These are phyloP conservation scores for Clavariopsis aquatica DNA, from an alignment of 495 filamentous ascomycete genomes.

Conservation along the genomic window DNA sequence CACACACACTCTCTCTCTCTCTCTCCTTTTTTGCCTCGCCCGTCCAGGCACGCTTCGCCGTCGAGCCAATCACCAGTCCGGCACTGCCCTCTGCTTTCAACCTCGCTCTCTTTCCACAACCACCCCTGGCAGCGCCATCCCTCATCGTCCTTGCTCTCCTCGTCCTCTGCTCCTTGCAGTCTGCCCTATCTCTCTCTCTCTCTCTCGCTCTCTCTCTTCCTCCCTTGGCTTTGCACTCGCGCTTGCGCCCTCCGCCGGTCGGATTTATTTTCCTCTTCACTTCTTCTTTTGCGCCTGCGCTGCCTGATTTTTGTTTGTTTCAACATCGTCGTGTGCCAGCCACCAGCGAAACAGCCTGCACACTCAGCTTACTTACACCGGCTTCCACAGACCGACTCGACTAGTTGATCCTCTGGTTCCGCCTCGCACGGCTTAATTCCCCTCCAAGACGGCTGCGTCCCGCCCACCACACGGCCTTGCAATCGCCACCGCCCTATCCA, in stretches of 20 bases:
- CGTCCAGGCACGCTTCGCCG: slow-evolving; percentile 23
- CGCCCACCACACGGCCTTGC: slow-evolving; percentile 7
- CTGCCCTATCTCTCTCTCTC: background rate
- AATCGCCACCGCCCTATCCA: slow-evolving; percentile 2
- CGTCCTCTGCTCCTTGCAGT: slow-evolving; percentile 21
- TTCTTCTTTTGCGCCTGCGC: slow-evolving; percentile 22
- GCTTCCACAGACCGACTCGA: slow-evolving; percentile 11
- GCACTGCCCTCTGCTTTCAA: slow-evolving; percentile 31
- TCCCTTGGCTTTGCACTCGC: slow-evolving; percentile 2
- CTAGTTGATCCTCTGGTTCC: slow-evolving; percentile 29
- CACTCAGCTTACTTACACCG: slow-evolving; percentile 34
- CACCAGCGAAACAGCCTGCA: slow-evolving; percentile 29
- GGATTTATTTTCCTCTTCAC: slow-evolving; percentile 13
- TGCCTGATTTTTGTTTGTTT: slow-evolving; percentile 18
- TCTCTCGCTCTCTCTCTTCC: background rate
- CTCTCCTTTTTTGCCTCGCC: slow-evolving; percentile 2
- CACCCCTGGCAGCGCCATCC: slow-evolving; percentile 33
- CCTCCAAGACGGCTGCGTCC: slow-evolving; percentile 1
- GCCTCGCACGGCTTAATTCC: slow-evolving; percentile 38
- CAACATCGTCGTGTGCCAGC: slow-evolving; percentile 21
- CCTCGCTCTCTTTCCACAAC: slow-evolving; percentile 14
- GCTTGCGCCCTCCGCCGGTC: slow-evolving; percentile 34
- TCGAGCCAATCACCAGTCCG: slow-evolving; percentile 14
- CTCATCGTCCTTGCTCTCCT: background rate
- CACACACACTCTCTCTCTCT: slow-evolving; percentile 13